These are phyloP conservation scores for Suillus americanus DNA, from an alignment of 768 basidiomycete species.

Conservation along the genomic window DNA sequence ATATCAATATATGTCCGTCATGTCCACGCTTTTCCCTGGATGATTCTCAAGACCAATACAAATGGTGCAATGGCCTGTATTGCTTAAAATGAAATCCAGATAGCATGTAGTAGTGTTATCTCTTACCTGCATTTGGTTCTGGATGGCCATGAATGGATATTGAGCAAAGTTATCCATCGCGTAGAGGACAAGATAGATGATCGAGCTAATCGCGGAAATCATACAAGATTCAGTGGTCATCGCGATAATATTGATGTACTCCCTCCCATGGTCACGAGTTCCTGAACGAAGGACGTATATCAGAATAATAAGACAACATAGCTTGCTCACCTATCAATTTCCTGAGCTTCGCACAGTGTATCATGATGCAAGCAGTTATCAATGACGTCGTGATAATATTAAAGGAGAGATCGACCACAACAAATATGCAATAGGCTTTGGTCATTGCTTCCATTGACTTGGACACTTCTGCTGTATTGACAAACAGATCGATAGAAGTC, in stretches of 20 bases:
- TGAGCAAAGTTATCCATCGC: slow-evolving; percentile 1
- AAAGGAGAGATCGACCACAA: background rate
- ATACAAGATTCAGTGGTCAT: slow-evolving; percentile 6
- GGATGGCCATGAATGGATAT: slow-evolving; percentile 6
- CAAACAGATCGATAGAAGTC: background rate
- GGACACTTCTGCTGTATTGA: background rate
- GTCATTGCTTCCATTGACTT: background rate
- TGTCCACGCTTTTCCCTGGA: slow-evolving; percentile 7
- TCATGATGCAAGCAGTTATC: background rate
- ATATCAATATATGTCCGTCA: background rate
- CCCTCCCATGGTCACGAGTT: background rate
- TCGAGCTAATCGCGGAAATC: slow-evolving; percentile 7
- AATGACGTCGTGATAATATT: slow-evolving; percentile 2
- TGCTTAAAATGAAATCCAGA: background rate
- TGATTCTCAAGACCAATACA: slow-evolving; percentile 2
- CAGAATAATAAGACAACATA: background rate
- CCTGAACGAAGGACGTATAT: background rate
- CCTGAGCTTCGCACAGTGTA: background rate
- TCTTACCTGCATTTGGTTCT: slow-evolving; percentile 8
- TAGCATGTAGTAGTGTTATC: background rate
- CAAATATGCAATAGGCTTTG: background rate
- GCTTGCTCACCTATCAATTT: background rate
- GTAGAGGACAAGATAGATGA: slow-evolving; percentile 6
- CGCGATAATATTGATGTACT: slow-evolving; percentile 1
- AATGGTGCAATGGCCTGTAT: slow-evolving; percentile 7